phyloP scores from a whole-genome alignment of 2,329 filamentous ascomycete genomes.

The Aspergillus sp. region DNA sequence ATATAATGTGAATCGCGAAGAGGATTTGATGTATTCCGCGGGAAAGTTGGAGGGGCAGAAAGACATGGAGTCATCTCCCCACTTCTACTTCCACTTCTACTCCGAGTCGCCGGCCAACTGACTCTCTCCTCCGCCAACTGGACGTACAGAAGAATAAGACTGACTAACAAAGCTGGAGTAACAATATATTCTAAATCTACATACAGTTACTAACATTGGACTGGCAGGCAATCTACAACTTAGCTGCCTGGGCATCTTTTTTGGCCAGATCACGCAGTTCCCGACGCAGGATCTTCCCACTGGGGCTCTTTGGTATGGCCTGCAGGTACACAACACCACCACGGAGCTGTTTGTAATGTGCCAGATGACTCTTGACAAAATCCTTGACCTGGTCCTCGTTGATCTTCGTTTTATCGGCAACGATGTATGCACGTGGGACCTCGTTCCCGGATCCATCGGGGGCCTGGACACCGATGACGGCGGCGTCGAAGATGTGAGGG shows the following conservation, averaged over 20 bases:
- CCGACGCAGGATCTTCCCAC: constrained; percentile 39
- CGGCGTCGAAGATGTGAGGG: constrained; percentile 40
- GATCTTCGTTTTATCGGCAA: constrained; percentile 30
- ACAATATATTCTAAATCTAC: neutral
- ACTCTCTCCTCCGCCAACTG: no score
- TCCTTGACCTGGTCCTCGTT: constrained; percentile 40
- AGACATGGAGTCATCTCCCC: neutral
- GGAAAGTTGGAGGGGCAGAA: constrained; percentile 15
- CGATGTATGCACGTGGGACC: constrained; percentile 44
- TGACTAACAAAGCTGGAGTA: neutral
- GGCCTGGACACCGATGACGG: constrained; percentile 39
- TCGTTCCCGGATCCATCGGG: constrained; percentile 20
- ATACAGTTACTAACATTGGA: neutral
- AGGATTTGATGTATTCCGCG: constrained; percentile 17
- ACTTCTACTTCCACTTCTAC: neutral
- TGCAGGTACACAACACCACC: constrained; percentile 43
- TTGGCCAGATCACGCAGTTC: constrained; percentile 45
- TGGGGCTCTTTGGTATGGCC: constrained; percentile 33
- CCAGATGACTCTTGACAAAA: constrained; percentile 38
- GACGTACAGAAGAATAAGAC: no score
- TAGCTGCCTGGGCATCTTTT: constrained; percentile 31
- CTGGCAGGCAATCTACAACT: constrained; percentile 2
- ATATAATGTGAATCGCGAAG: constrained; percentile 11
- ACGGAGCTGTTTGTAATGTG: constrained; percentile 45
- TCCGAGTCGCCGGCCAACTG: neutral